These are phyloP conservation scores for Sungouiella blattae DNA, from an alignment of 805 yeast genomes.

Conservation along the genomic window DNA sequence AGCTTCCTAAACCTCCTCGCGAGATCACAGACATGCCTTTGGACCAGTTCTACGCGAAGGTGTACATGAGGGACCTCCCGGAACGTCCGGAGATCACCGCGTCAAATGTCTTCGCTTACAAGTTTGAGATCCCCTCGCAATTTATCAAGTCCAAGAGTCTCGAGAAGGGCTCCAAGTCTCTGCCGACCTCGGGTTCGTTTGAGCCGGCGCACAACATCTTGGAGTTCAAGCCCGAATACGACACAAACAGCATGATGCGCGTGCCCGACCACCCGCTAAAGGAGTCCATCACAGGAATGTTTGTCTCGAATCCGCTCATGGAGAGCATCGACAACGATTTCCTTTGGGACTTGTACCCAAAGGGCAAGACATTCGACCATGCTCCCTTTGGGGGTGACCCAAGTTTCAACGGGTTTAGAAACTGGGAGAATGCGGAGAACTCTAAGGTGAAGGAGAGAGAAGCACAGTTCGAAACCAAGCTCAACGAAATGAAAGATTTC, in stretches of 20 bases:
- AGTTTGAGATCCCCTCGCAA: constrained; percentile 11
- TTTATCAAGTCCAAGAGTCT: not conserved
- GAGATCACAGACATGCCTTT: constrained; percentile 12
- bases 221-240: constrained; percentile 2
- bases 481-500: constrained; percentile 20
- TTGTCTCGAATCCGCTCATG: constrained; percentile 31
- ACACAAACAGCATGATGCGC: not conserved
- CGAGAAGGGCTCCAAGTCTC: not conserved
- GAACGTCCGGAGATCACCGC: constrained; percentile 5
- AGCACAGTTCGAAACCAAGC: constrained; percentile 5
- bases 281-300: constrained; percentile 38
- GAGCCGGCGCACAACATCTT: constrained; percentile 3
- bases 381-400: constrained; percentile 31
- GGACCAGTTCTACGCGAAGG: constrained; percentile 13
- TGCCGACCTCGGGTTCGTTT: not conserved
- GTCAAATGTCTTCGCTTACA: constrained; percentile 1
- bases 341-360: constrained; percentile 38
- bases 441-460: constrained; percentile 19
- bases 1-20: constrained; percentile 31
- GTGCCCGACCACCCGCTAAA: constrained; percentile 29
- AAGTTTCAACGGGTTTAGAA: constrained; percentile 26
- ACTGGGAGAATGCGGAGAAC: constrained; percentile 31
- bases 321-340: constrained; percentile 36
- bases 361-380: constrained; percentile 28
- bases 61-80: constrained; percentile 8